Base-by-base conservation (phyloP, 805 yeast species). In the Candida sithepensis region DNA sequence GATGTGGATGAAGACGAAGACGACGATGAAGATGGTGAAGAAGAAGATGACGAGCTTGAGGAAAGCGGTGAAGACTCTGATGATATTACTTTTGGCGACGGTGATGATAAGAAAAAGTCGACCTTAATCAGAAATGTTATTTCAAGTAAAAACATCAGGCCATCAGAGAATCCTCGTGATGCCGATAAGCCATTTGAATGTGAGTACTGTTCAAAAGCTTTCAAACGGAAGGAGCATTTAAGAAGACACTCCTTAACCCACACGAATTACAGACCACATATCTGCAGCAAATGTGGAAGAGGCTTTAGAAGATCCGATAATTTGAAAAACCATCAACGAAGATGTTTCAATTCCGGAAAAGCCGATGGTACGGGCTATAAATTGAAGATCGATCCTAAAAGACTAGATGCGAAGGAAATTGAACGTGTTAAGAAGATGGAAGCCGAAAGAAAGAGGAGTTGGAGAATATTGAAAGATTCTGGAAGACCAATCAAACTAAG, bases 241-340 rank as follows among this genome's bases (percentile, higher is more conserved):
- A 49, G 62, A 24, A 54, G 64, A 44, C 66, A 61, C 40, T 53
- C 60, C 2, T 28, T 60, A 19, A 59, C 60, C 0, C 66, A 61
- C 43, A 55, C 59, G 2, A 58, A 60, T 37, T 56, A 57, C 39
- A 48, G 64, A 40, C 64, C 62, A 16, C 62, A 55, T 42, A 51
- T 50, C 19, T 61, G 66, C 48, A 44, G 53, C 7, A 52, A 49
- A 24, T 61, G 66, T 51, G 59, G 60, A 2, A 48, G 58, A 16
- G 60, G 61, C 13, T 61, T 61, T 44, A 55, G 61, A 42, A 49
- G 65, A 41, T 59, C 66, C 1, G 66, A 60, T 41, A 60, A 61
- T 41, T 43, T 61, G 47, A 60, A 53, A 40, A 58, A 56, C 24
- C 66, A 61, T 41, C 55, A 58, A 41, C 50, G 55, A 18, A 53